These are phyloP conservation scores for Penicillium verrucosum DNA, from an alignment of 2,329 filamentous ascomycete species.

Conservation along the genomic window DNA sequence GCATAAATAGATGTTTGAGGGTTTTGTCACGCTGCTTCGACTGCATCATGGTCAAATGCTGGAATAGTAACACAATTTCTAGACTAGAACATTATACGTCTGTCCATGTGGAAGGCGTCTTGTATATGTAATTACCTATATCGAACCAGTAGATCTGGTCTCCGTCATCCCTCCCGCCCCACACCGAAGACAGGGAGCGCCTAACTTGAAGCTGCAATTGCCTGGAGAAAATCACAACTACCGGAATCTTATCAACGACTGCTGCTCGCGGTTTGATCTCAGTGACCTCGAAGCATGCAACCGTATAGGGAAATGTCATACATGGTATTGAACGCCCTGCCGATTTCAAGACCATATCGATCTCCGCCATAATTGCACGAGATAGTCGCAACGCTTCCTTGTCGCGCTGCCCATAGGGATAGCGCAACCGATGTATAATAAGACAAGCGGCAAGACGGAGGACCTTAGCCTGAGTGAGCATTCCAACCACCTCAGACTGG, in stretches of 20 bases:
- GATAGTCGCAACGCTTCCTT: conserved; percentile 3
- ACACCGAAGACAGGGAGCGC: background rate
- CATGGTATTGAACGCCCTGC: conserved; percentile 12
- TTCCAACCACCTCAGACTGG: conserved; percentile 4
- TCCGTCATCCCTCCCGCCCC: conserved; percentile 6
- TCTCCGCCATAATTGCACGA: conserved; percentile 8
- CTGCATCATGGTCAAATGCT: background rate
- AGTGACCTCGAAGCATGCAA: conserved; percentile 12
- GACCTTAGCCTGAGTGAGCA: conserved; percentile 12
- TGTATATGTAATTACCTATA: background rate
- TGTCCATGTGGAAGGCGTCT: background rate
- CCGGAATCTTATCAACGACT: background rate
- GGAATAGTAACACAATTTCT: background rate
- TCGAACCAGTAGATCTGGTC: conserved; percentile 11
- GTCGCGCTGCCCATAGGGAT: conserved; percentile 8
- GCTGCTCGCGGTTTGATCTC: background rate
- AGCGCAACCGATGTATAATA: conserved; percentile 10
- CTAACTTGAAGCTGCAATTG: conserved; percentile 6
- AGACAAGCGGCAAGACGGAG: conserved; percentile 10
- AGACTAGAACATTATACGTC: background rate
- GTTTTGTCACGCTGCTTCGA: background rate
- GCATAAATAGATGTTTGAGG: background rate
- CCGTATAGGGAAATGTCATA: conserved; percentile 8
- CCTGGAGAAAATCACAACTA: conserved; percentile 12
- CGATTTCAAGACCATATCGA: conserved; percentile 7